Evolutionary conservation across 2,329 filamentous ascomycete genomes (phyloP).

Genomic region (Aureobasidium vineae): DNA sequence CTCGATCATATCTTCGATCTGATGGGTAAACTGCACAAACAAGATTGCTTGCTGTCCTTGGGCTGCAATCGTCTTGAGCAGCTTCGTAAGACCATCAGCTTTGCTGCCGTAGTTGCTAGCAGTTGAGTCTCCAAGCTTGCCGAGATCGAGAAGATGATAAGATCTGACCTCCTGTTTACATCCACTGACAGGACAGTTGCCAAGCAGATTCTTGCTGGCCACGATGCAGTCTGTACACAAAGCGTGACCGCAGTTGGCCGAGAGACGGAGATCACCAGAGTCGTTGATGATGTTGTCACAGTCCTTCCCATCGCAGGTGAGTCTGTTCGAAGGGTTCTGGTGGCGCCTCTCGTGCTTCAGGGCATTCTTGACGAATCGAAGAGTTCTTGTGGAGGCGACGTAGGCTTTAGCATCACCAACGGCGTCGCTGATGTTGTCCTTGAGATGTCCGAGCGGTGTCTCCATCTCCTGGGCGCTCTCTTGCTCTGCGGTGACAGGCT

Average conservation of each 20-base stretch:
- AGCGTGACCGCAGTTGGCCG: slow-evolving; percentile 2
- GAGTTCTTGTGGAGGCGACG: neutral
- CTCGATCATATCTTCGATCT: slow-evolving; percentile 43
- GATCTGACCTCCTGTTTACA: slow-evolving; percentile 44
- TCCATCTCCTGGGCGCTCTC: too few species aligned
- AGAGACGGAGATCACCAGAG: neutral
- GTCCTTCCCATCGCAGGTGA: neutral
- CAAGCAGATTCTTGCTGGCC: slow-evolving; percentile 32
- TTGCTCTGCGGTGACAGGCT: neutral
- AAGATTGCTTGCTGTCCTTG: slow-evolving; percentile 53
- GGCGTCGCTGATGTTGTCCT: neutral
- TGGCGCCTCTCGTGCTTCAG: neutral
- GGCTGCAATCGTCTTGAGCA: slow-evolving; percentile 44
- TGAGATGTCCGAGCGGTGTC: neutral
- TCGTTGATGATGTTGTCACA: neutral
- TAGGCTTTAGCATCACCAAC: neutral
- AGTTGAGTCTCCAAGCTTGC: slow-evolving; percentile 38
- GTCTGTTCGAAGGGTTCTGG: neutral
- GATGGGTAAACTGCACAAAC: slow-evolving; percentile 54
- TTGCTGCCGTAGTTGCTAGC: slow-evolving; percentile 46
- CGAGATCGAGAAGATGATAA: slow-evolving; percentile 45
- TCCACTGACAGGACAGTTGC: slow-evolving; percentile 42
- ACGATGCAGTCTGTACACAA: slow-evolving; percentile 38
- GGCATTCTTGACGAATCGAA: slow-evolving; percentile 1
- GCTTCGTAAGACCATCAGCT: slow-evolving; percentile 46